Base-by-base conservation (phyloP, 805 yeast species). In the Schwanniomyces vanrijiae region DNA sequence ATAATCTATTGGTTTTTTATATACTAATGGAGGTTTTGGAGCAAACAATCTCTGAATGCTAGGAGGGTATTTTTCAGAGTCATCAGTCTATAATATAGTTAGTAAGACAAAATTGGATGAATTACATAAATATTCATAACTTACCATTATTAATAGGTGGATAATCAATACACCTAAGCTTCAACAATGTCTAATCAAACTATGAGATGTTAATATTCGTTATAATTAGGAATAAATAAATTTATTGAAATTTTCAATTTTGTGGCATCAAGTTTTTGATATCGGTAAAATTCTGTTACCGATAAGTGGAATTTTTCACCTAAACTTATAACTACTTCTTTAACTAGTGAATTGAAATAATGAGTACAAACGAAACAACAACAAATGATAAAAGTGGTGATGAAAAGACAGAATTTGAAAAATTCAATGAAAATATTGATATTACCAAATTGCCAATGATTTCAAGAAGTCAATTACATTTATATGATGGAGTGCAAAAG, bases 21-120 rank as follows among this genome's bases (percentile, higher is more conserved):
- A 76, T 28, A 73, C 69, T n/a, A 81, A 61, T 24, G 88, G 87
- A 9, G 81, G 79, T 37, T 77, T 71, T 4, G 88, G 84, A 5
- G 71, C 70, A 56, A 84, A 84, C 22, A 83, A 72, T 56, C 75
- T 71, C 46, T 76, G 78, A 37, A 83, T 67, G 34, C 65, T 66
- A 5, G 61, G 56, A 0, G 77, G 77, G 48, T 70, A 73, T 46
- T 61, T 60, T 34, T 60, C 62, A 28, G 54, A 53, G 35, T 56
- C 53, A 42, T 59, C 59, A 6, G 52, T 37, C 62, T 53, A 29
- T 16, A 14, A 13, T 42, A 24, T 37, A 37, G 45, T 46, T 38
- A 42, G 40, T 39, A 40, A 5, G 3, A 31, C n/a, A 31, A 14
- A 31, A 14, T 13, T 14, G 7, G 11, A 4, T 16, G 35, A 31